A percentile compares a stretch with the other conserved stretches of the same genome.
Evolutionary conservation across 768 basidiomycete species (phyloP).

Genomic region (Boletellus sp.): DNA sequence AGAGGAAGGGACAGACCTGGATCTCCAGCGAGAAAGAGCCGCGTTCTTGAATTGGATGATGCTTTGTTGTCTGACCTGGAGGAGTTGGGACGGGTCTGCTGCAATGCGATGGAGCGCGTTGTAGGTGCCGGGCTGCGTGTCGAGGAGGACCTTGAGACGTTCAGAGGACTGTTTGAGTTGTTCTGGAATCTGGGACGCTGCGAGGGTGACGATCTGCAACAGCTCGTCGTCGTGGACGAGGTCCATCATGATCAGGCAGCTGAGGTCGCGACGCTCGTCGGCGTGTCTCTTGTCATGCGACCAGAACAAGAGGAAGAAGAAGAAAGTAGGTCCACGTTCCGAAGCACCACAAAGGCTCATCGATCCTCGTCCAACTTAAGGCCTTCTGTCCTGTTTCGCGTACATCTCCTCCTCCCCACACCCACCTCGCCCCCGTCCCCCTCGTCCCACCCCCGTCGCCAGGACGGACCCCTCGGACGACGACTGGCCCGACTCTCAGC

Average conservation of each 20-base stretch:
- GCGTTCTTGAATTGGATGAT: conserved; percentile 90
- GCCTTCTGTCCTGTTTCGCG: conserved; percentile 39
- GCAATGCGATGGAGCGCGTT: conserved; percentile 74
- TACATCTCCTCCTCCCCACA: conserved; percentile 17
- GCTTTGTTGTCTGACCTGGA: conserved; percentile 70
- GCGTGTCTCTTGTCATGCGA: conserved; percentile 41
- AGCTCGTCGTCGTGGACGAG: conserved; percentile 60
- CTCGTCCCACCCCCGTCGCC: not conserved
- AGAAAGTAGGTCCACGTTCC: not conserved
- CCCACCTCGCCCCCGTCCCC: not conserved
- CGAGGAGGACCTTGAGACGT: conserved; percentile 64
- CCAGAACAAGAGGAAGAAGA: not conserved
- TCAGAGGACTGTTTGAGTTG: conserved; percentile 46
- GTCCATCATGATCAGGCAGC: conserved; percentile 21
- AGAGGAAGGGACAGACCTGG: conserved; percentile 45
- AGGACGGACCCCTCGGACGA: conserved; percentile 16
- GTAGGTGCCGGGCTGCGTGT: conserved; percentile 61
- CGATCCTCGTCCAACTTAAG: not conserved
- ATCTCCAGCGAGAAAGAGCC: conserved; percentile 71
- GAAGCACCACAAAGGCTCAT: no score
- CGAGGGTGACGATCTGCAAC: conserved; percentile 58
- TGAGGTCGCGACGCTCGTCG: conserved; percentile 33
- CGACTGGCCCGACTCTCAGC: conserved; percentile 44
- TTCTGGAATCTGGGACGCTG: conserved; percentile 68
- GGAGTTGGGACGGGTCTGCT: conserved; percentile 52